Base-by-base conservation (phyloP, 495 filamentous ascomycete species). In the Lepidopterella palustris region DNA sequence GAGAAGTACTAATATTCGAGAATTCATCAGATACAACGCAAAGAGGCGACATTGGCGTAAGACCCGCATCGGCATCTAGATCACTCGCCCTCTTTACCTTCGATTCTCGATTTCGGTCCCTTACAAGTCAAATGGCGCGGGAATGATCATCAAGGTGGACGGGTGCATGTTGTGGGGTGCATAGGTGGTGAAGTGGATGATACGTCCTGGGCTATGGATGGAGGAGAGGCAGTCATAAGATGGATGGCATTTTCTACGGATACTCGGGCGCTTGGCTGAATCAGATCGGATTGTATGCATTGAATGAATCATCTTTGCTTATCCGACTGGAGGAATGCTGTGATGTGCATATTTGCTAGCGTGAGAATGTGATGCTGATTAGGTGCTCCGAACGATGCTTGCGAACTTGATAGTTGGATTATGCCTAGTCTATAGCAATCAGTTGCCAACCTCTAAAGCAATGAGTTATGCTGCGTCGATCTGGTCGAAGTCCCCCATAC, bases 11-110 rank as follows among this genome's bases (percentile, higher is more conserved):
- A 28, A 59, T 28, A 29, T 24, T 32, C 15, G 6, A 54, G 11
- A 26, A 25, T 31, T 35, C 42, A 59, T 68, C 73, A 97, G 93
- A 81, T 98, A 98, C 85, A 98, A 98, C 83, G 93, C 93, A 68
- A 98, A 98, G 87, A 84, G 93, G 74, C 87, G 93, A 77, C 93
- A 98, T 80, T 98, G 93, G 93, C 89, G 93, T 80, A 97, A 98
- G 90, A 97, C 93, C 74, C 88, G 93, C 71, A 88, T 98, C 81
- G 92, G 92, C 68, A 91, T 98, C 78, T 98, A 89, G 82, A 84
- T 67, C 40, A 68, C 61, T 72, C 69, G 66, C 67, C 27, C 57
- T 20, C 59, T 35, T 54, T 27, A 58, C 47, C 55, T 64, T n/a
- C n/a, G 28, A 58, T 63, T 57, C 59, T 57, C 60, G 40, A 60